Evolutionary conservation across 495 filamentous ascomycete species (phyloP), one percentile per base, ranked within the genome.

Genomic region (Aspergillus nanangensis): DNA sequence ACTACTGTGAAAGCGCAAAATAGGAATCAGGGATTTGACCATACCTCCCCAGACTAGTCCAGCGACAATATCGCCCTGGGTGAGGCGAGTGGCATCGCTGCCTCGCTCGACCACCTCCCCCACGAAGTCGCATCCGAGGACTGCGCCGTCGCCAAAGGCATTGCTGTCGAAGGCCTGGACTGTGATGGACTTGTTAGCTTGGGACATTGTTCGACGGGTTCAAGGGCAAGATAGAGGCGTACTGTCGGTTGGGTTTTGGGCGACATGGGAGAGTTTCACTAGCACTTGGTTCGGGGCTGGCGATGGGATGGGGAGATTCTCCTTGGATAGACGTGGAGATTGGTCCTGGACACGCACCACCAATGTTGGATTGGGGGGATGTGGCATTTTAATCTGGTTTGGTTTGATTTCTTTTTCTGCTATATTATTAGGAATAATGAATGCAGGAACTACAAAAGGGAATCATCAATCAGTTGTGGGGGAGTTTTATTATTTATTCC

Each of bases 91-190:
- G 5, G 76, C 76, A 10, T 14, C 48, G 2, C 53, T 42, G 18
- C 80, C 80, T n/a, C 78, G 58, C 15, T 65, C 67, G 8, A 57
- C 61, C 13, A 83, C 62, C 4, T 68, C 63, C 27, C 80, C 80
- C 2, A 76, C 66, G 18, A 77, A 64, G 47, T 84, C 80, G 45
- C 57, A 60, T 20, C 79, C 79, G 2, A 81, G 56, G 19, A 77
- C 59, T 10, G 52, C 56, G 2, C 56, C 61, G n/a, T 63, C 51
- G 5, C 53, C 63, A 41, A 63, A 66, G 8, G 48, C 50, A 41
- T 60, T 59, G 1, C 3, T 3, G 29, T 65, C 61, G 32, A 67
- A 53, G 3, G 48, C 37, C 50, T 60, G 40, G 5, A 62, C 62
- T 62, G n/a, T n/a, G n/a, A n/a, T n/a, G n/a, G n/a, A n/a, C n/a